These are phyloP conservation scores for Sporothrix pseudoabietina DNA, from an alignment of 2,329 filamentous ascomycete species.

Conservation along the genomic window DNA sequence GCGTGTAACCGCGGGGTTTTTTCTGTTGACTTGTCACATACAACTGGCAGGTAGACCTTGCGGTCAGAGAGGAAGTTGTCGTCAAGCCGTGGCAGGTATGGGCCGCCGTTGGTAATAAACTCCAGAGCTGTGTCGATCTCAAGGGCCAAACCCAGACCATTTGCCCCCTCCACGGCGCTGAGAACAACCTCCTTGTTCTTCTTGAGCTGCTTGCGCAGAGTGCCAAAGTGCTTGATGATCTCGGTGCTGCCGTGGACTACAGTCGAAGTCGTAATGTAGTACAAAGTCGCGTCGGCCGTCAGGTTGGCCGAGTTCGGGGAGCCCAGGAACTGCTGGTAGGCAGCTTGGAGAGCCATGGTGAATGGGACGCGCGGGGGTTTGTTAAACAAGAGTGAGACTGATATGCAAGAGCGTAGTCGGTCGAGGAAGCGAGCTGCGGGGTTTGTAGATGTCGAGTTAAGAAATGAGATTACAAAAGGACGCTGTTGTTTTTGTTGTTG, in stretches of 20 bases:
- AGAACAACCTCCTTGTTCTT: conserved; percentile 82
- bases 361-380: not conserved
- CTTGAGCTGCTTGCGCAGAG: conserved; percentile 71
- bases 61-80: conserved; percentile 92
- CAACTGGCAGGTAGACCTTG: conserved; percentile 76
- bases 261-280: conserved; percentile 89
- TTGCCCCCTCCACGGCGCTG: conserved; percentile 69
- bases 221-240: conserved; percentile 79
- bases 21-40: conserved; percentile 52
- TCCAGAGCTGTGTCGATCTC: conserved; percentile 83
- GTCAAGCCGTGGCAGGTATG: conserved; percentile 85
- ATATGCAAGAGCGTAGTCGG: not conserved
- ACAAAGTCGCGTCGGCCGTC: conserved; percentile 66
- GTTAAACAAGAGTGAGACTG: not conserved
- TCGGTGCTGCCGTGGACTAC: conserved; percentile 69
- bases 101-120: conserved; percentile 78
- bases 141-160: conserved; percentile 68
- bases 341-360: conserved; percentile 53
- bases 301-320: conserved; percentile 65
- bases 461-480: not conserved
- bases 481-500: not conserved
- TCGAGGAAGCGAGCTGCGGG: not conserved
- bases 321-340: conserved; percentile 73
- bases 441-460: not conserved
- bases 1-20: not conserved